Percentiles rank a stretch among this genome's conserved stretches.
phyloP scores from a whole-genome alignment of 2,329 filamentous ascomycete genomes.

The Dendryphion nanum region DNA sequence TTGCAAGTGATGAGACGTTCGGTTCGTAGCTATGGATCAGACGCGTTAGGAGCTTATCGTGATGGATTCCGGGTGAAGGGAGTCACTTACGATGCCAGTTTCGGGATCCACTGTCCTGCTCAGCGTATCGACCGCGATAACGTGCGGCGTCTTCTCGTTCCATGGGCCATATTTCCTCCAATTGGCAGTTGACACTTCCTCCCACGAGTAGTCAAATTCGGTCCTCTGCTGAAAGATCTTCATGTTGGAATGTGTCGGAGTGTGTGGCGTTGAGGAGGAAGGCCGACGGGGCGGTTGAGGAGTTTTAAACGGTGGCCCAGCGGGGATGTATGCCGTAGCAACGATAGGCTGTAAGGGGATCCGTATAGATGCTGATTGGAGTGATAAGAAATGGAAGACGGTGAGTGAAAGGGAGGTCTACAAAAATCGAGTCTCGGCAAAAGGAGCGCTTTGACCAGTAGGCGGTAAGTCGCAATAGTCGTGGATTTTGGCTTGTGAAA shows the following conservation, averaged over 20 bases:
- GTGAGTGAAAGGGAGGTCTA: neutral
- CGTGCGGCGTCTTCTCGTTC: constrained; percentile 98
- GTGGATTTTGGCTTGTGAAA: too few species aligned
- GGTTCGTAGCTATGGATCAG: constrained; percentile 59
- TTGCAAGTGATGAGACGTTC: constrained; percentile 66
- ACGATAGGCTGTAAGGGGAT: neutral
- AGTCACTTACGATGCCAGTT: constrained; percentile 63
- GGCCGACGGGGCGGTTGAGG: too few species aligned
- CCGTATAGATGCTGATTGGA: neutral
- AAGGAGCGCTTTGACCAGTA: neutral
- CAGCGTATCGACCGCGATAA: constrained; percentile 91
- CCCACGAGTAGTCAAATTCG: constrained; percentile 97
- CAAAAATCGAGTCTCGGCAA: neutral
- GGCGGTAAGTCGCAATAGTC: too few species aligned
- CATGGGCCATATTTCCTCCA: constrained; percentile 99
- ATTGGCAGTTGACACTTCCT: constrained; percentile 95
- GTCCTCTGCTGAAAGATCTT: constrained; percentile 91
- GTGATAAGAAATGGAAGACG: neutral
- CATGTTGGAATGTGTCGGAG: constrained; percentile 56
- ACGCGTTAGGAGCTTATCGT: constrained; percentile 6
- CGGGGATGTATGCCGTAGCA: too few species aligned
- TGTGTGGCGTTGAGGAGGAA: neutral
- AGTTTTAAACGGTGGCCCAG: too few species aligned
- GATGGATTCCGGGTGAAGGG: constrained; percentile 6
- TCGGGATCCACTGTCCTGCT: constrained; percentile 64